Conservation (phyloP, 2,329 filamentous ascomycete species). For the Diaporthe batatas region DNA sequence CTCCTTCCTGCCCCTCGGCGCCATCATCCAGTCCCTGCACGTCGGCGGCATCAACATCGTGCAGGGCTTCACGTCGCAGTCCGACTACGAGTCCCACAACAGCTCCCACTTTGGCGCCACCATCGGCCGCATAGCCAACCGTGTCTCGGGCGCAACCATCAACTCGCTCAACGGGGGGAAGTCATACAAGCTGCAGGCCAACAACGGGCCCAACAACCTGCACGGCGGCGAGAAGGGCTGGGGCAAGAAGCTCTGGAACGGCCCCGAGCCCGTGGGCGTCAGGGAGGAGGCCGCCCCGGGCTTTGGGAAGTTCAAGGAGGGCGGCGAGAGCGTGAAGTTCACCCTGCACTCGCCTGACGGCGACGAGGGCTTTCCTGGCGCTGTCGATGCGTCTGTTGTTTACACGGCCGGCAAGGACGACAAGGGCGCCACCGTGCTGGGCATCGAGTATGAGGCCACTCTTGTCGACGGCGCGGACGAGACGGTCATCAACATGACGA, state of each 20-base stretch:
- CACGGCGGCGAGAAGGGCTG: slow-evolving; percentile 82
- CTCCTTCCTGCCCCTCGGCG: slow-evolving; percentile 80
- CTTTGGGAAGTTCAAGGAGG: slow-evolving; percentile 55
- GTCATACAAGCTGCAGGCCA: slow-evolving; percentile 77
- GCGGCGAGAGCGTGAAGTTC: slow-evolving; percentile 77
- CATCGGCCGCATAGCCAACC: slow-evolving; percentile 88
- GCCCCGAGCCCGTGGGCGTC: slow-evolving; percentile 73
- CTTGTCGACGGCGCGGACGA: slow-evolving; percentile 85
- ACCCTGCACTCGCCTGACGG: slow-evolving; percentile 79
- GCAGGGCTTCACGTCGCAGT: slow-evolving; percentile 82
- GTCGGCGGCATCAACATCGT: slow-evolving; percentile 89
- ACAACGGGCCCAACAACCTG: slow-evolving; percentile 82
- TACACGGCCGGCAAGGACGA: slow-evolving; percentile 81
- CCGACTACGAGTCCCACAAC: slow-evolving; percentile 82
- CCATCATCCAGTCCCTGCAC: slow-evolving; percentile 84
- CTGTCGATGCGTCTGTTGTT: slow-evolving; percentile 80
- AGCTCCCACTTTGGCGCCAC: slow-evolving; percentile 90
- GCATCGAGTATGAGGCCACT: slow-evolving; percentile 91
- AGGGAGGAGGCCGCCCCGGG: slow-evolving; percentile 53
- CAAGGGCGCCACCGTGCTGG: slow-evolving; percentile 74
- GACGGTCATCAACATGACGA: slow-evolving; percentile 93
- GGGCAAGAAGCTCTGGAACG: slow-evolving; percentile 83
- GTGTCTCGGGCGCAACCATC: slow-evolving; percentile 80
- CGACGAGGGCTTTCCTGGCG: slow-evolving; percentile 92
- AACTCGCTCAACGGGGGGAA: slow-evolving; percentile 76